Evolutionary conservation across 371 early-diverging fungal species (phyloP).

Genomic region (Mortierella sp.): DNA sequence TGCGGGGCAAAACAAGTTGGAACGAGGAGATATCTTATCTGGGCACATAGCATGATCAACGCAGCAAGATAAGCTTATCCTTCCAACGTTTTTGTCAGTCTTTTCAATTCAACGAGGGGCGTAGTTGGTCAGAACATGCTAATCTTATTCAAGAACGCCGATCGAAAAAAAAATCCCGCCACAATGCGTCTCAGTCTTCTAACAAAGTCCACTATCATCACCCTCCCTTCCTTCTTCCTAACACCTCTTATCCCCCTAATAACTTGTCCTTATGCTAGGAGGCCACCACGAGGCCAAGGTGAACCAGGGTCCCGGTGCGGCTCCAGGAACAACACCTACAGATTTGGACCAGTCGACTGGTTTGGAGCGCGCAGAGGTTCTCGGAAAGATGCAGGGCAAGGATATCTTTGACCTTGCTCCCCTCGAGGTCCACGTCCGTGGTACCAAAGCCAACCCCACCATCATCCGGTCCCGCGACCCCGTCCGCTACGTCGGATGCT

Average conservation of each 20-base stretch:
- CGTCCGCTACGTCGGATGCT: slow-evolving; percentile 93
- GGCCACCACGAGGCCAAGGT: slow-evolving; percentile 50
- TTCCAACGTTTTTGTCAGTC: too few relatives aligned
- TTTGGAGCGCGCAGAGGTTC: slow-evolving; percentile 90
- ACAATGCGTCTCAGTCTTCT: too few relatives aligned
- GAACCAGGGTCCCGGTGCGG: slow-evolving; percentile 72
- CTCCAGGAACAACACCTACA: slow-evolving; percentile 79
- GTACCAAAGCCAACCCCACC: slow-evolving; percentile 90
- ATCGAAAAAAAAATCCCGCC: too few relatives aligned
- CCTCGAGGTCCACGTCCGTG: slow-evolving; percentile 79
- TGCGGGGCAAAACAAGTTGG: too few relatives aligned
- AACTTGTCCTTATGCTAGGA: slow-evolving; percentile 13
- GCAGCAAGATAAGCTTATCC: too few relatives aligned
- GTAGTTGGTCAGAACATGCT: too few relatives aligned
- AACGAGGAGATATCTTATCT: too few relatives aligned
- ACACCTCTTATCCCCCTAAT: neutral
- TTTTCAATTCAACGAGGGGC: too few relatives aligned
- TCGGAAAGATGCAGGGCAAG: slow-evolving; percentile 87
- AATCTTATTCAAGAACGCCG: too few relatives aligned
- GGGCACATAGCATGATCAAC: too few relatives aligned
- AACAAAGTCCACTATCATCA: too few relatives aligned
- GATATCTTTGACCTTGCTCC: slow-evolving; percentile 92
- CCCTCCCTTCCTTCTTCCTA: neutral
- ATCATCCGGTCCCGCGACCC: slow-evolving; percentile 88
- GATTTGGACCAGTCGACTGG: slow-evolving; percentile 94